These are phyloP conservation scores for Skeletonema potamos DNA, from an alignment of 108 stramenopile species.

Conservation along the genomic window DNA sequence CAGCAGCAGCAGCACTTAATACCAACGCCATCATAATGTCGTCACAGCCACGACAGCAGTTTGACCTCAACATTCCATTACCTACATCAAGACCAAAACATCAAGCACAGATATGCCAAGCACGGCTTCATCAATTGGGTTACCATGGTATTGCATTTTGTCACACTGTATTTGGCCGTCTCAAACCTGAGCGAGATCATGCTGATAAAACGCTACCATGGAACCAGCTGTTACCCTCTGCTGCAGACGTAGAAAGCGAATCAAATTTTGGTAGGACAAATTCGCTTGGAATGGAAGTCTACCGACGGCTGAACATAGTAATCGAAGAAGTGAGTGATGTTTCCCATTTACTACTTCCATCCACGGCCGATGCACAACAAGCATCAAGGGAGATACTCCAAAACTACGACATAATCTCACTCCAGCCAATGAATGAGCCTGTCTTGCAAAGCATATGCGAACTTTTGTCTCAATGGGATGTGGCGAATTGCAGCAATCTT, in stretches of 20 bases:
- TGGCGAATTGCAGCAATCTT: background rate
- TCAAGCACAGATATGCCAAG: constrained; percentile 26
- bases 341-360: constrained; percentile 32
- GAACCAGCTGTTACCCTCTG: constrained; percentile 20
- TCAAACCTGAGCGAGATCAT: constrained; percentile 49
- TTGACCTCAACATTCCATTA: constrained; percentile 21
- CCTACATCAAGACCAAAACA: constrained; percentile 9
- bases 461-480: constrained; percentile 29
- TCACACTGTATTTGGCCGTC: constrained; percentile 66
- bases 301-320: constrained; percentile 64
- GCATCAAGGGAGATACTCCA: constrained; percentile 26
- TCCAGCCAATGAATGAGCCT: constrained; percentile 67
- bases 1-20: no score
- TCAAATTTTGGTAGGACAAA: constrained; percentile 21
- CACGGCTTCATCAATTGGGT: constrained; percentile 43
- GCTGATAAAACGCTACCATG: constrained; percentile 53
- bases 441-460: constrained; percentile 65
- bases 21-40: background rate
- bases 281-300: constrained; percentile 22
- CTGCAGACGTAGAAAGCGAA: background rate
- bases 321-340: constrained; percentile 74
- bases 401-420: constrained; percentile 71
- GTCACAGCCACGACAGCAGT: background rate
- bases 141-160: constrained; percentile 59
- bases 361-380: constrained; percentile 6